Evolutionary conservation across 495 filamentous ascomycete species (phyloP), one percentile per base, ranked within the genome.

Genomic region (Trichoderma gamsii): DNA sequence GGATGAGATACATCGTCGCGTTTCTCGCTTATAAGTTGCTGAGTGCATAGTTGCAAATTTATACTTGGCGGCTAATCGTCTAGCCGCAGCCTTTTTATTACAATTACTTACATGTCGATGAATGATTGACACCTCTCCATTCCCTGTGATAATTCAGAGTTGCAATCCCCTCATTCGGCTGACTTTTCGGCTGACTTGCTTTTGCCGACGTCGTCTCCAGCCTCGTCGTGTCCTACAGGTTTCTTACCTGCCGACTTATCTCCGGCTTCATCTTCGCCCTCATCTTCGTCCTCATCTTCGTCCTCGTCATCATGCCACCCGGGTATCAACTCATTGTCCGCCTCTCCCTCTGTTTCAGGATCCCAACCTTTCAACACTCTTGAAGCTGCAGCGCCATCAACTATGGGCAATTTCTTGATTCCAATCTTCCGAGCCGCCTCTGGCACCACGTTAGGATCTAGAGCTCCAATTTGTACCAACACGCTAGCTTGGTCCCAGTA

Each of bases 401-500:
- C 82, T 41, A 92, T 83, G 16, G 90, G 90, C 44, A 92, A 69
- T 51, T 79, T 77, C 67, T 70, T 65, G 1, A 79, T 74, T 9
- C 77, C 77, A 27, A 35, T 69, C 35, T 86, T 81, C n/a, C 82
- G 77, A 0, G 83, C 85, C 44, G 82, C 78, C 29, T 81, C 76
- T 8, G 77, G 75, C 0, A 78, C 69, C 7, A 73, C 25, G 27
- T 85, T 85, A 15, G 88, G 85, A 73, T 92, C 86, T 61, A 91
- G 70, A 52, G 92, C 73, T 0, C 89, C 88, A 0, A 88, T 77
- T 74, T 92, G 90, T n/a, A 89, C 83, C 1, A 93, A 71, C 12
- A 93, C 90, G 49, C 83, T 88, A 4, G 90, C 90, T 72, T 92
- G 90, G 71, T 92, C 90, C 89, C 90, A 93, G 73, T 92, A 92